Percentiles rank a stretch among this genome's conserved stretches.
Conservation (phyloP, 495 filamentous ascomycete species). For the Podospora bellae-mahoneyi region DNA sequence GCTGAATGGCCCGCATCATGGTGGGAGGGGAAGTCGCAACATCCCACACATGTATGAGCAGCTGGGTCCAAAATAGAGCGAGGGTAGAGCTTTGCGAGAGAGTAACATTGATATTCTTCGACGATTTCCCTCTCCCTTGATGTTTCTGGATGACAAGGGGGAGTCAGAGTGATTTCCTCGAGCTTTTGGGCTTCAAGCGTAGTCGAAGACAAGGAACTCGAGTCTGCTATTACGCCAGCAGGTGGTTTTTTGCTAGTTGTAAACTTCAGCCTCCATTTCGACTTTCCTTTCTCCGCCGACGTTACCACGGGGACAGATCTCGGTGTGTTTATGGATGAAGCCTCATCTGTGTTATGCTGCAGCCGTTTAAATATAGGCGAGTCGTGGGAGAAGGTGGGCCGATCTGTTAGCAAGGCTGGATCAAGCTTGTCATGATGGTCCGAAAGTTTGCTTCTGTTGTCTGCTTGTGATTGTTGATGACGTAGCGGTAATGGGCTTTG, state of each 20-base stretch:
- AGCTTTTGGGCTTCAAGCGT: constrained; percentile 32
- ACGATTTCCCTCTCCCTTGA: constrained; percentile 23
- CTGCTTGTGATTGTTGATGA: constrained; percentile 5
- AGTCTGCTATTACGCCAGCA: constrained; percentile 21
- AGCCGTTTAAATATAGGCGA: constrained; percentile 12
- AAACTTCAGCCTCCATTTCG: constrained; percentile 35
- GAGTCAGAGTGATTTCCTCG: constrained; percentile 33
- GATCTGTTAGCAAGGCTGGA: constrained; percentile 13
- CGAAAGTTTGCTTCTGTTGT: not conserved
- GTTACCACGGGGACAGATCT: constrained; percentile 20
- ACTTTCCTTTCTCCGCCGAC: constrained; percentile 29
- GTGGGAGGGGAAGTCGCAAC: constrained; percentile 31
- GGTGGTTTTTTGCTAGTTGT: constrained; percentile 27
- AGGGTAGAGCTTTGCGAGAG: constrained; percentile 37
- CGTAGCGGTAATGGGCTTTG: constrained; percentile 8
- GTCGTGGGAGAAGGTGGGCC: constrained; percentile 13
- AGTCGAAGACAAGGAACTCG: constrained; percentile 34
- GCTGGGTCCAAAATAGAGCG: constrained; percentile 39
- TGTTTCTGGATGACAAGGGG: constrained; percentile 22
- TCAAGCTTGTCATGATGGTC: constrained; percentile 5
- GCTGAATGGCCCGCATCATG: constrained; percentile 26
- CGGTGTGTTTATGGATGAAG: constrained; percentile 9
- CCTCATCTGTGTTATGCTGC: not conserved
- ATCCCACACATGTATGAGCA: constrained; percentile 38
- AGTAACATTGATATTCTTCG: constrained; percentile 32